These are phyloP conservation scores for Schizopora paradoxa DNA, from an alignment of 1,284 basidiomycete genomes.

Conservation along the genomic window DNA sequence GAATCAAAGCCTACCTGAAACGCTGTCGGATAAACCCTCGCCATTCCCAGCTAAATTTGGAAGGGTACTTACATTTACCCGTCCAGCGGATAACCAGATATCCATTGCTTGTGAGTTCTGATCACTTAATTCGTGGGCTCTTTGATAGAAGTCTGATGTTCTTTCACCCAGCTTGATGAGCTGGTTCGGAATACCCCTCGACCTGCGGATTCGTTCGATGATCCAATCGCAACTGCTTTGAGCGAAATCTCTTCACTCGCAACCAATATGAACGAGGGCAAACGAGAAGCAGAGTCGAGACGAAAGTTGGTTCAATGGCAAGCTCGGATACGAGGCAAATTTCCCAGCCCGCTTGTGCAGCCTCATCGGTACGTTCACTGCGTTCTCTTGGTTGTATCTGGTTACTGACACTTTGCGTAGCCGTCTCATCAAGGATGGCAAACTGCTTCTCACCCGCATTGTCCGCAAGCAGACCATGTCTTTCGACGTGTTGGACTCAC, in stretches of 20 bases:
- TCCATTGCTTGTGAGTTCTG: constrained; percentile 69
- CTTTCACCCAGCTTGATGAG: constrained; percentile 67
- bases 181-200: constrained; percentile 81
- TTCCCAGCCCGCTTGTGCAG: constrained; percentile 94
- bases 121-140: background rate
- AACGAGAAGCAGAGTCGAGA: constrained; percentile 88
- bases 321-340: constrained; percentile 81
- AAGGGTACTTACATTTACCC: constrained; percentile 91
- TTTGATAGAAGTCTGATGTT: constrained; percentile 6
- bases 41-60: constrained; percentile 95
- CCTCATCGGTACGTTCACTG: constrained; percentile 73
- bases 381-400: constrained; percentile 8
- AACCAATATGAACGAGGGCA: constrained; percentile 95
- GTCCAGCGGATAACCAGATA: constrained; percentile 97
- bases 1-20: constrained; percentile 84
- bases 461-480: constrained; percentile 86
- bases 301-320: constrained; percentile 92
- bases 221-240: constrained; percentile 82
- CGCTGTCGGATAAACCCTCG: constrained; percentile 78
- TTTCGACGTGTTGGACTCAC: constrained; percentile 74
- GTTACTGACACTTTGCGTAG: constrained; percentile 32
- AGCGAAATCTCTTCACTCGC: constrained; percentile 83
- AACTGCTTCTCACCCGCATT: constrained; percentile 76
- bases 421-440: constrained; percentile 85
- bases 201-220: constrained; percentile 60